Percentiles rank a stretch among this genome's conserved stretches.
phyloP scores from a whole-genome alignment of 2,329 filamentous ascomycete species.

The Phyllosticta paracitricarpa region DNA sequence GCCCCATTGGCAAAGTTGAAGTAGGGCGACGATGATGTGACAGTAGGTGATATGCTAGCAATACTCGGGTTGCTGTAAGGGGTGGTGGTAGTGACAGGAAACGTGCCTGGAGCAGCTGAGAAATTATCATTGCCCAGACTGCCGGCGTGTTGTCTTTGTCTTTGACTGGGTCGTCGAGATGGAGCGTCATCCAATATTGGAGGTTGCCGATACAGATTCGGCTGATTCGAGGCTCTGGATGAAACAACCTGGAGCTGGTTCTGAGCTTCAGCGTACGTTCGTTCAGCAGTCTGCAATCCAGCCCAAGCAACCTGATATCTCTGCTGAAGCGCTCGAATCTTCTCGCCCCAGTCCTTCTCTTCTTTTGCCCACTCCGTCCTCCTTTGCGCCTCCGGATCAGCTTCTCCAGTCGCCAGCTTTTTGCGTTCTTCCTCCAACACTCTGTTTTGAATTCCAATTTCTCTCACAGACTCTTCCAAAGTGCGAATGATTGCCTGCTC shows the following conservation, averaged over 20 bases:
- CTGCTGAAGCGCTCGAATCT: slow-evolving; percentile 44
- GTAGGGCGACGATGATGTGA: slow-evolving; percentile 39
- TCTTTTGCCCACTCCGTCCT: slow-evolving; percentile 34
- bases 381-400: slow-evolving; percentile 29
- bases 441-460: slow-evolving; percentile 62
- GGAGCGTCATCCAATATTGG: slow-evolving; percentile 20
- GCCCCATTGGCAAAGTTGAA: slow-evolving; percentile 52
- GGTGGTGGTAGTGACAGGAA: slow-evolving; percentile 17
- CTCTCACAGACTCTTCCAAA: slow-evolving; percentile 63
- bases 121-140: slow-evolving; percentile 22
- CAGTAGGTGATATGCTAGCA: slow-evolving; percentile 42
- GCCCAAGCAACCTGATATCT: slow-evolving; percentile 31
- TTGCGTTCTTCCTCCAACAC: slow-evolving; percentile 62
- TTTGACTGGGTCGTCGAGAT: slow-evolving; percentile 31
- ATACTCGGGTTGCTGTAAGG: slow-evolving; percentile 36
- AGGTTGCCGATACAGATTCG: slow-evolving; percentile 20
- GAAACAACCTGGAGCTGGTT: slow-evolving; percentile 32
- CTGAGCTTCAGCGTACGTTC: slow-evolving; percentile 28
- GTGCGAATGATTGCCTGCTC: slow-evolving; percentile 43
- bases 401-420: slow-evolving; percentile 36
- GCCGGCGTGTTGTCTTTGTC: slow-evolving; percentile 22
- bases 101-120: slow-evolving; percentile 26
- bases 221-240: slow-evolving; percentile 28
- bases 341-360: slow-evolving; percentile 47
- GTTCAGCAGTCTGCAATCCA: slow-evolving; percentile 26